A percentile compares a stretch with the other conserved stretches of the same genome.
Evolutionary conservation across 192 early-diverging fungal genomes (phyloP).

Genomic region (Gamsiella multidivaricata): DNA sequence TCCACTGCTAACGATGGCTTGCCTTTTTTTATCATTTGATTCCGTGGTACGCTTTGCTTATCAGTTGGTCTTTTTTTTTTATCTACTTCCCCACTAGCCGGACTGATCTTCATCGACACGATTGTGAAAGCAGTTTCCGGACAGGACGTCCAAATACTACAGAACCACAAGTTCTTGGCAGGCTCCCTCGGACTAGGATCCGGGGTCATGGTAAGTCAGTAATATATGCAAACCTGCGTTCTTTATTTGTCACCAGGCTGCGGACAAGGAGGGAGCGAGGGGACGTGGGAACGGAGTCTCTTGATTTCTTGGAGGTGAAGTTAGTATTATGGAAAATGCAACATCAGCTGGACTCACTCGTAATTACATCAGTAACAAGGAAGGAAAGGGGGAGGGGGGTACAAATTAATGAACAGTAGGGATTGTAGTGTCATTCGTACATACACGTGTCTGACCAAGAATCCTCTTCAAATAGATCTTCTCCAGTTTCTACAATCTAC

Average conservation of each 20-base stretch:
- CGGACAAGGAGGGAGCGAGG: too few relatives aligned
- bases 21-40: background rate
- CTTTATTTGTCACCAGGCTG: too few relatives aligned
- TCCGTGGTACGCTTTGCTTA: background rate
- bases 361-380: too few relatives aligned
- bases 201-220: slow-evolving; percentile 52
- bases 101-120: slow-evolving; percentile 52
- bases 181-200: slow-evolving; percentile 55
- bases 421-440: too few relatives aligned
- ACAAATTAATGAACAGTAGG: too few relatives aligned
- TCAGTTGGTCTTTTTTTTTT: background rate
- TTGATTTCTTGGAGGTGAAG: too few relatives aligned
- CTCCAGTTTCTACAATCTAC: slow-evolving; percentile 49
- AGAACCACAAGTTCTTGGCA: slow-evolving; percentile 55
- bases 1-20: background rate
- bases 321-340: too few relatives aligned
- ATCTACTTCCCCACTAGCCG: slow-evolving; percentile 14
- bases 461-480: slow-evolving; percentile 25
- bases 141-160: slow-evolving; percentile 35
- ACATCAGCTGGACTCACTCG: too few relatives aligned
- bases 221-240: background rate
- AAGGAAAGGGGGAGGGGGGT: too few relatives aligned
- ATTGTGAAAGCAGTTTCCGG: slow-evolving; percentile 40
- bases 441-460: too few relatives aligned
- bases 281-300: background rate